Evolutionary conservation across 306 rosid genomes (phyloP).

Genomic region (Senna tora): DNA sequence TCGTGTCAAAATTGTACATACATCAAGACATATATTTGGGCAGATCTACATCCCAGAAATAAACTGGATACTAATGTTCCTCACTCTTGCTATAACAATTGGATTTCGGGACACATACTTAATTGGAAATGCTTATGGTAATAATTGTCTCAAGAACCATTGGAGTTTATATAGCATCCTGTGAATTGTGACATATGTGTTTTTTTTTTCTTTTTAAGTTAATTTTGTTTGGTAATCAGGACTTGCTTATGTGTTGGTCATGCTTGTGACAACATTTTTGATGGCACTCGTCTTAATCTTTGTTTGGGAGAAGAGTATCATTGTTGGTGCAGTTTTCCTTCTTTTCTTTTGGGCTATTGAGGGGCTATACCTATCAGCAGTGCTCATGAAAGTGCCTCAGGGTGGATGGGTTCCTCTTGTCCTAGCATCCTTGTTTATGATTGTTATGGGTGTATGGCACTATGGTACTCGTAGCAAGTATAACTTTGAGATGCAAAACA

Average conservation of each 20-base stretch:
- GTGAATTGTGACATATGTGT: background rate
- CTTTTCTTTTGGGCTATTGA: slow-evolving; percentile 75
- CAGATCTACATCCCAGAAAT: slow-evolving; percentile 90
- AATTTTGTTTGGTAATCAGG: slow-evolving; percentile 52
- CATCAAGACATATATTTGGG: slow-evolving; percentile 73
- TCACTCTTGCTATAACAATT: slow-evolving; percentile 72
- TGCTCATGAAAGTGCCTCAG: slow-evolving; percentile 68
- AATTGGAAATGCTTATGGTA: slow-evolving; percentile 87
- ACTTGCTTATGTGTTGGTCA: slow-evolving; percentile 73
- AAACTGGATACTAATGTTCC: slow-evolving; percentile 86
- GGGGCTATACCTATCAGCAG: slow-evolving; percentile 67
- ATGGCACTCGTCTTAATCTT: slow-evolving; percentile 72
- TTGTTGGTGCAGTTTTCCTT: slow-evolving; percentile 55
- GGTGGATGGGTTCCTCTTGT: slow-evolving; percentile 92
- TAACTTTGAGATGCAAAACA: slow-evolving; percentile 61
- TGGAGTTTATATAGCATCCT: background rate
- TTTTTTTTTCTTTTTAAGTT: slow-evolving; percentile 1
- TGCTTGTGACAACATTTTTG: slow-evolving; percentile 76
- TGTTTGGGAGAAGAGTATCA: slow-evolving; percentile 69
- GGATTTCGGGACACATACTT: slow-evolving; percentile 72
- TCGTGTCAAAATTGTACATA: slow-evolving; percentile 68
- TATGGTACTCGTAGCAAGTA: slow-evolving; percentile 61
- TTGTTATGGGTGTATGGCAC: slow-evolving; percentile 69
- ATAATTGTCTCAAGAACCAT: background rate
- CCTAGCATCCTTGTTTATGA: slow-evolving; percentile 59